phyloP scores from a whole-genome alignment of 192 early-diverging fungal genomes.

The Gryganskiella cystojenkinii region DNA sequence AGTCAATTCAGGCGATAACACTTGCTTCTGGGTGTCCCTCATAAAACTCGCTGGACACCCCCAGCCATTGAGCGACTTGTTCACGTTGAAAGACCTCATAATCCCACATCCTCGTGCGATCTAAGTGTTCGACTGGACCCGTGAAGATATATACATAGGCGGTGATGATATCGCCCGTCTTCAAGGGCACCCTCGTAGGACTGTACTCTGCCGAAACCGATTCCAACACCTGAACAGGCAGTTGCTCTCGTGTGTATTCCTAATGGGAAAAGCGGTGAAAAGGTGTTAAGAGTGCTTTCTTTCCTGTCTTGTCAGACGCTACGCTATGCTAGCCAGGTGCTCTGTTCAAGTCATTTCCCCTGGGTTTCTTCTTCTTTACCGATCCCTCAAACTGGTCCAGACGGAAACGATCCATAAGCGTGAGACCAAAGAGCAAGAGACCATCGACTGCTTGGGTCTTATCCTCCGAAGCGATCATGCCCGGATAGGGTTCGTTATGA shows the following conservation, averaged over 20 bases:
- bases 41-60: conserved; percentile 21
- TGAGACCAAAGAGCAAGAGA: conserved; percentile 43
- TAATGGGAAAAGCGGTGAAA: too few relatives aligned
- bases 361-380: neutral
- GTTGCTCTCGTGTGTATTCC: conserved; percentile 36
- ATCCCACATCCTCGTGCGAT: conserved; percentile 28
- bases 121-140: conserved; percentile 20
- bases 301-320: neutral
- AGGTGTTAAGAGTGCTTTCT: neutral
- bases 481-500: conserved; percentile 45
- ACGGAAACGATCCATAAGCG: conserved; percentile 28
- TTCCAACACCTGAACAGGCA: conserved; percentile 24
- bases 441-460: conserved; percentile 23
- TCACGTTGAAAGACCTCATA: conserved; percentile 33
- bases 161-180: conserved; percentile 16
- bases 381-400: conserved; percentile 45
- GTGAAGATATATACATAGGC: conserved; percentile 46
- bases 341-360: neutral
- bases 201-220: conserved; percentile 21
- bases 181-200: conserved; percentile 5
- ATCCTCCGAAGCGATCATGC: conserved; percentile 40
- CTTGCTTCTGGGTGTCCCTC: neutral
- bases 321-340: too few relatives aligned
- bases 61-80: conserved; percentile 29
- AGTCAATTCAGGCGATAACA: too few relatives aligned